Percentiles rank a stretch among this genome's conserved stretches.
These are phyloP conservation scores for Gaultheria prostrata DNA, from an alignment of 148 eudicot genomes.

Conservation along the genomic window DNA sequence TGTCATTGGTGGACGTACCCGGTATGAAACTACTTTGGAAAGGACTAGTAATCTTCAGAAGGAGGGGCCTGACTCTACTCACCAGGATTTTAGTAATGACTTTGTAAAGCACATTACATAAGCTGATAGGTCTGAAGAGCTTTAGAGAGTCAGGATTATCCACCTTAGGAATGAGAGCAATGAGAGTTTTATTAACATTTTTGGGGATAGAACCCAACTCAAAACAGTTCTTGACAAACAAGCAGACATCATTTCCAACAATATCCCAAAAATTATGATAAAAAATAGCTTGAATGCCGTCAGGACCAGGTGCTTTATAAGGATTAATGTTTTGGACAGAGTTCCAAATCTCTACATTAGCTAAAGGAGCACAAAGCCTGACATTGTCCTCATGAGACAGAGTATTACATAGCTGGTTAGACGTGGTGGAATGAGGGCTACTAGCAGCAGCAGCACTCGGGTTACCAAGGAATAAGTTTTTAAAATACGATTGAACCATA, in stretches of 20 bases:
- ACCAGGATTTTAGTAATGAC: neutral
- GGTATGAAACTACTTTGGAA: neutral
- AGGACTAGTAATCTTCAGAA: rapidly evolving
- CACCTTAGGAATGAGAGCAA: neutral
- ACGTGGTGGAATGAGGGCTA: too few species aligned
- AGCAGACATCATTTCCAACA: neutral
- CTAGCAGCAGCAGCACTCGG: too few species aligned
- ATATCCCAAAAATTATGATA: neutral
- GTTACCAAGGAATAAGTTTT: neutral
- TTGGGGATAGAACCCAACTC: neutral
- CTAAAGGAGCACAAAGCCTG: neutral
- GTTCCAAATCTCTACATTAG: neutral
- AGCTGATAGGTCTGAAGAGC: neutral
- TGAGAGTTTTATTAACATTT: neutral
- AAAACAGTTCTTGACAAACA: neutral
- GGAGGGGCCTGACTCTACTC: neutral
- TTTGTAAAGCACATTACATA: neutral
- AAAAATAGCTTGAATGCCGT: neutral
- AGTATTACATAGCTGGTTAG: too few species aligned
- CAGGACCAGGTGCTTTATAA: neutral
- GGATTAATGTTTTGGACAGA: neutral
- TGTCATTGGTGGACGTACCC: neutral
- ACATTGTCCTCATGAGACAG: neutral
- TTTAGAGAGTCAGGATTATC: neutral
- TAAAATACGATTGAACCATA: neutral